A percentile compares a stretch with the other conserved stretches of the same genome.
These are phyloP conservation scores for Moniliella sp. DNA, from an alignment of 1,284 basidiomycete genomes.

Conservation along the genomic window DNA sequence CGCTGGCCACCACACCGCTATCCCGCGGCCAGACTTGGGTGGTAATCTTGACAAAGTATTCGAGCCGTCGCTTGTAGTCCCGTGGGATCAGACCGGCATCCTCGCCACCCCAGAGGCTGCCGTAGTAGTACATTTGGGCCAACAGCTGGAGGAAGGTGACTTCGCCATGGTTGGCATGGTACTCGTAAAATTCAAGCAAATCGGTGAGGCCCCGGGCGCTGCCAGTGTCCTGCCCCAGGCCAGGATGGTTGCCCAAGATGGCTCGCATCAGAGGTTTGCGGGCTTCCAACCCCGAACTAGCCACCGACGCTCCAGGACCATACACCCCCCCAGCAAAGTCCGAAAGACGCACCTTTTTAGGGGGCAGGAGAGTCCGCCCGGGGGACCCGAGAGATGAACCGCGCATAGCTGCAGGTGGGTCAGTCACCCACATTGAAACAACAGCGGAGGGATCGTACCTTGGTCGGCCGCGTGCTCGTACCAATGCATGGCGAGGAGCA, in stretches of 20 bases:
- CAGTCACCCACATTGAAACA: too few species aligned
- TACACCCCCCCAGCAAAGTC: slow-evolving; percentile 77
- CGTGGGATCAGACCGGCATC: slow-evolving; percentile 17
- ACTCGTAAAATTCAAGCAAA: slow-evolving; percentile 46
- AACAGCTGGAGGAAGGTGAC: slow-evolving; percentile 10
- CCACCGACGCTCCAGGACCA: slow-evolving; percentile 74
- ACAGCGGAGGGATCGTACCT: too few species aligned
- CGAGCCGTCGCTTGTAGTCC: slow-evolving; percentile 13
- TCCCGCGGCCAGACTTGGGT: slow-evolving; percentile 23
- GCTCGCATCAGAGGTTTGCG: slow-evolving; percentile 59
- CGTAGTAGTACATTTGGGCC: slow-evolving; percentile 23
- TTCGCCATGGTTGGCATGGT: slow-evolving; percentile 16
- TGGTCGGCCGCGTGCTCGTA: not conserved
- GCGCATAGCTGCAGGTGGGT: slow-evolving; percentile 10
- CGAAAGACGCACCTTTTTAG: slow-evolving; percentile 59
- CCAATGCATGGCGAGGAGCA: not conserved
- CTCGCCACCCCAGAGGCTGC: slow-evolving; percentile 23
- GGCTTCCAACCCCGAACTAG: slow-evolving; percentile 45
- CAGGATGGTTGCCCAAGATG: slow-evolving; percentile 29
- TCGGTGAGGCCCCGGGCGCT: slow-evolving; percentile 44
- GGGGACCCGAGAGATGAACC: slow-evolving; percentile 67
- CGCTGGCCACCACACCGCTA: slow-evolving; percentile 8
- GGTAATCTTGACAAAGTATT: slow-evolving; percentile 12
- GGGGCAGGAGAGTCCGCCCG: slow-evolving; percentile 70
- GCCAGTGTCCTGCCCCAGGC: slow-evolving; percentile 8